These are phyloP conservation scores for Paecilomyces sp. DNA, from an alignment of 2,329 filamentous ascomycete species.

Conservation along the genomic window DNA sequence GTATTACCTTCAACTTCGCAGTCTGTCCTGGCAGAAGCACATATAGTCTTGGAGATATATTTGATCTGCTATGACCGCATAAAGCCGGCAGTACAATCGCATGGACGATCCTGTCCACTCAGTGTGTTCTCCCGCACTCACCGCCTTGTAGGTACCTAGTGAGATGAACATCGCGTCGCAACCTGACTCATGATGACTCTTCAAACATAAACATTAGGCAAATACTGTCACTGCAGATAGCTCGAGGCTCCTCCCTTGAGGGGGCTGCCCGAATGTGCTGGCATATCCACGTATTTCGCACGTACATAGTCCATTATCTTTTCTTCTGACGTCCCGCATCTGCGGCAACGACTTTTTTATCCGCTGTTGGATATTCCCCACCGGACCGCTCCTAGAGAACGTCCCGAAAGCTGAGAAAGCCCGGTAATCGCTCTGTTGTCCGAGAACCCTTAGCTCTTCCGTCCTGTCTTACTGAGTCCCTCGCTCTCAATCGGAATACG, in stretches of 20 bases:
- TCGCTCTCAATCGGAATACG: conserved; percentile 4
- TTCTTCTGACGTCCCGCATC: neutral
- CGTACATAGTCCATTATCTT: neutral
- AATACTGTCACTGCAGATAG: neutral
- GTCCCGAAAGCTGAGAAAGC: neutral
- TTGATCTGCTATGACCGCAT: neutral
- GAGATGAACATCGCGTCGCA: neutral
- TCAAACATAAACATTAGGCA: neutral
- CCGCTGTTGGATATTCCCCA: conserved; percentile 6
- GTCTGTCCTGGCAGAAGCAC: too few relatives aligned
- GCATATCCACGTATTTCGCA: neutral
- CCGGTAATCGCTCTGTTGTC: neutral
- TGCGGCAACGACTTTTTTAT: conserved; percentile 10
- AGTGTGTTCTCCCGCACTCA: neutral
- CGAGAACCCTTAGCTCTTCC: neutral
- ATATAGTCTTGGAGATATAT: neutral
- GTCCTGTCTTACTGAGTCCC: neutral
- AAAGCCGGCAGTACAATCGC: neutral
- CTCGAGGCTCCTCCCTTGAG: neutral
- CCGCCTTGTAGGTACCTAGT: neutral
- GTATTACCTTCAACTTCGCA: neutral
- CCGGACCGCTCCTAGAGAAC: neutral
- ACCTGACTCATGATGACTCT: neutral
- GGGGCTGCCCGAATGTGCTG: neutral
- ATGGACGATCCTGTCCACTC: neutral